Base-by-base conservation (phyloP, 768 basidiomycete species). In the Cystofilobasidium bisporidii region DNA sequence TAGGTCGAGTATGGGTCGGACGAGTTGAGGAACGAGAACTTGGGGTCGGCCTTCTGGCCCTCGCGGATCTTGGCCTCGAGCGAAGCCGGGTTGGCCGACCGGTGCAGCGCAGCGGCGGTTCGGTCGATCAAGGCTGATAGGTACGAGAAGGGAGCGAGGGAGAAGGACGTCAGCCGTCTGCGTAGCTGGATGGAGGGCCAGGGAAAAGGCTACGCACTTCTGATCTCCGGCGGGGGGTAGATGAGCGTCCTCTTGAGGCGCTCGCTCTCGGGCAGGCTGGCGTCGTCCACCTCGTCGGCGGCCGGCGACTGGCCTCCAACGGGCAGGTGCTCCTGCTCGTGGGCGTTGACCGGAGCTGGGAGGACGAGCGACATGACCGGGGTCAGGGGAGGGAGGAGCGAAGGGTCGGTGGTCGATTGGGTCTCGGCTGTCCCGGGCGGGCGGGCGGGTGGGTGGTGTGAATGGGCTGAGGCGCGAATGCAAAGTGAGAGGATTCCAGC, bases 1-100 rank as follows among this genome's bases (percentile, higher is more conserved):
- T 99, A 98, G 69, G 89, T 89, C 86, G 98, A 91, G 80, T 96
- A 99, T 71, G 96, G 91, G 82, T 99, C 96, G 59, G 85, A 84
- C 70, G 90, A 87, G 80, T 94, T 94, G 77, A 99, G 84, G 82
- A 99, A 99, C 67, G 94, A 91, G 82, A 98, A 99, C 80, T 96
- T 94, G 66, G 92, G 91, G 81, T 98, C 94, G 71, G 86, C 83
- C 79, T 91, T 89, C 78, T 93, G 93, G 74, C 89, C 88, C 79
- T 97, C 92, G 73, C 92, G 86, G 77, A 99, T 91, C 80, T 94
- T 93, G 76, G 92, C 90, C 80, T 98, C 94, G 75, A 99, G 92
- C 73, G 87, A 85, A 14, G 86, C 84, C 10, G 93, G 91, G 73
- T 96, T 89, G 32, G 87, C 88, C n/a, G 92, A 94, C 71, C 89